Evolutionary conservation across 129 eudicot genomes (phyloP), one percentile per base, ranked within the genome.

Genomic region (Gnaphalium uliginosum): DNA sequence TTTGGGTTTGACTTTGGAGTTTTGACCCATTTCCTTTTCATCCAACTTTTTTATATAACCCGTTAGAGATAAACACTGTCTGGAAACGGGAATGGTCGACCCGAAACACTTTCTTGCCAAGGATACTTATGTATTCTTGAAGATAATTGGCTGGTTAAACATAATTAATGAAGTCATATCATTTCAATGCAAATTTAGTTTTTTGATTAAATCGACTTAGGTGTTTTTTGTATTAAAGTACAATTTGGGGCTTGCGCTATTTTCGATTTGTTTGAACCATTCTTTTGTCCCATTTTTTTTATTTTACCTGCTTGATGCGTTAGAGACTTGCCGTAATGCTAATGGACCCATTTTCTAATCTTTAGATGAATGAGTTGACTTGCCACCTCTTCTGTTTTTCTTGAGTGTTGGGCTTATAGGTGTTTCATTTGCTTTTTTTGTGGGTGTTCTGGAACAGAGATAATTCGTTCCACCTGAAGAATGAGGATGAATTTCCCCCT

Each of bases 401-500:
- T 15, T 17, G 17, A 9, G 50, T 24, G 32, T 23, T 39, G 25
- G 4, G 35, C 19, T 41, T 15, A 37, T 39, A 68, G 13, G 1
- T 68, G 2, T 24, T 39, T 22, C 4, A 21, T 68, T 14, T 14
- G 8, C 41, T 69, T 1, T 35, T 58, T 76, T 24, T 17, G 66
- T 64, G 48, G 51, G 69, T 75, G 53, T 83, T 50, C 85, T 90
- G 98, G 92, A 74, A 70, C 54, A 83, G 78, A 53, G 87, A 82
- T 51, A 76, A 78, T 77, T 74, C 87, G 22, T 71, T 86, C 68
- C 89, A 72, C 83, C 87, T 93, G 18, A 81, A 93, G 91, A 87
- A 83, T 30, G 96, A 93, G 70, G 94, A 86, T 4, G 96, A 93
- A 37, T 93, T 93, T 43, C 98, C 98, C 66, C 95, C 98, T 57